Evolutionary conservation across 352 stramenopile genomes (phyloP), one percentile per base, ranked within the genome.

Genomic region (Phytophthora sp.): DNA sequence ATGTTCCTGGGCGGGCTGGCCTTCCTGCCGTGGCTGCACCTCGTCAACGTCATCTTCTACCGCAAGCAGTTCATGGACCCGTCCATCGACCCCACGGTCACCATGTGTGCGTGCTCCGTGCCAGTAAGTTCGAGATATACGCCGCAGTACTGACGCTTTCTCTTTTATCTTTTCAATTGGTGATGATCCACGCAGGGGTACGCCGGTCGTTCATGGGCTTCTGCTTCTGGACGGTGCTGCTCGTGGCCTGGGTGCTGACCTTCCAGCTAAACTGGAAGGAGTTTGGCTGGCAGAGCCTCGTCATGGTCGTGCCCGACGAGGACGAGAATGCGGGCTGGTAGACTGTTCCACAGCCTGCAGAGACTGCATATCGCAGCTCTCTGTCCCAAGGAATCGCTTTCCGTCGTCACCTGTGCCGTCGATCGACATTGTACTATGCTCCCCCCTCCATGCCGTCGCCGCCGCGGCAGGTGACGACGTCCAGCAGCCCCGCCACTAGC

Each of bases 241-340:
- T 95, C 42, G 21, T 93, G 34, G 72, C 80, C 46, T 95, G 87
- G 87, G 77, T 87, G 38, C 49, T 95, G 23, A 23, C 89, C 5
- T 94, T 95, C 61, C 87, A 95, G 71, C 67, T 94, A 39, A 88
- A 90, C 35, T 95, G 87, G 87, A 89, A 92, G 63, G 81, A 91
- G 24, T 91, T 92, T 62, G 84, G 84, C 52, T 93, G 84, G 84
- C 67, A 79, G 34, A 91, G 74, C 32, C 66, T 95, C 52, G 78
- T 93, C 31, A 92, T 95, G 77, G 72, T 90, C 17, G 62, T 95
- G 26, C 87, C 87, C 0, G 37, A 78, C 15, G 71, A 88, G 55
- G 82, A 93, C 61, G 61, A 79, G 43, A 76, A 92, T 57, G 49
- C 69, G 5, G 87, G 87, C 38, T 95, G 87, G 87, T 95, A 60